phyloP scores from a whole-genome alignment of 768 basidiomycete species.

The Gautieria morchelliformis region DNA sequence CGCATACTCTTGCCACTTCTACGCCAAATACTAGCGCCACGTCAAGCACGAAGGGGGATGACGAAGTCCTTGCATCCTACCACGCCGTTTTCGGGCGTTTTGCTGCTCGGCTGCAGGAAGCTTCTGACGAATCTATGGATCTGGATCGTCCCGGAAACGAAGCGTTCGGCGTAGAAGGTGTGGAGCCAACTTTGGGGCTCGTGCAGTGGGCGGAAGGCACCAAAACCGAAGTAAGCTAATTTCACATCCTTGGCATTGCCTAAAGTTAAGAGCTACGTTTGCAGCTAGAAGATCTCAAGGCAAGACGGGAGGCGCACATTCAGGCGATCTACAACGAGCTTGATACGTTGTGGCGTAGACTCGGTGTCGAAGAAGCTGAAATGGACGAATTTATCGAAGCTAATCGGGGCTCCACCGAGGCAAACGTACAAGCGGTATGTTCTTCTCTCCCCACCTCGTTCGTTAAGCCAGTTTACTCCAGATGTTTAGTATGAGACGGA shows the following conservation, averaged over 20 bases:
- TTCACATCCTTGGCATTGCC: neutral
- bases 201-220: slow-evolving; percentile 58
- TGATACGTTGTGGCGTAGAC: slow-evolving; percentile 79
- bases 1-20: neutral
- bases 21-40: neutral
- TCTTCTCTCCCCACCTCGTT: neutral
- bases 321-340: slow-evolving; percentile 92
- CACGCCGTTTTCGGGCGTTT: slow-evolving; percentile 54
- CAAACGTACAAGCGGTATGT: slow-evolving; percentile 51
- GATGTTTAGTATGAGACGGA: slow-evolving; percentile 66
- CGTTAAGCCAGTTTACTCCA: neutral
- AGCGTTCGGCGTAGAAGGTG: slow-evolving; percentile 53
- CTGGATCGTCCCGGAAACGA: slow-evolving; percentile 21
- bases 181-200: slow-evolving; percentile 72
- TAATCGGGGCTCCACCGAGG: slow-evolving; percentile 72
- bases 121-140: slow-evolving; percentile 38
- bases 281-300: slow-evolving; percentile 61
- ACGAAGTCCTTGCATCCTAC: slow-evolving; percentile 29
- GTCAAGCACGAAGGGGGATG: neutral
- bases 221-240: slow-evolving; percentile 28
- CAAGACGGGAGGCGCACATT: slow-evolving; percentile 69
- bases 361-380: slow-evolving; percentile 68
- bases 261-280: too few species aligned
- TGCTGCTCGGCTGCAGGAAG: slow-evolving; percentile 51
- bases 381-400: slow-evolving; percentile 91